Evolutionary conservation across 345 rosid genomes (phyloP).

Genomic region (Salix koriyanagi): DNA sequence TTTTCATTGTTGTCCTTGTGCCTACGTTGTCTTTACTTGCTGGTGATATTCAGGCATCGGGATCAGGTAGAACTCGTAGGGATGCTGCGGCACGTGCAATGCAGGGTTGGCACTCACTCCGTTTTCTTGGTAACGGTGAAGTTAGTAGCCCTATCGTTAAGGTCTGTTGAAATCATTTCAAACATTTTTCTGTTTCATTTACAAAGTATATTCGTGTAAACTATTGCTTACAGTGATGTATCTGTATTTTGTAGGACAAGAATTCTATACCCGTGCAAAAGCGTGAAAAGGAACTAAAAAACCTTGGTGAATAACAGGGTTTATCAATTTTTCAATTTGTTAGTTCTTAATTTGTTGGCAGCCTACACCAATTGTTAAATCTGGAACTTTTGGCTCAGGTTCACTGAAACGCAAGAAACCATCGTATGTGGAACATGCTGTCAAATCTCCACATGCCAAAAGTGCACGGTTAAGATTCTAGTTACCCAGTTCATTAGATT

Average conservation of each 20-base stretch:
- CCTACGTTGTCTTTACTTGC: constrained; percentile 12
- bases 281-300: constrained; percentile 59
- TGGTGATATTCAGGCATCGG: constrained; percentile 39
- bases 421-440: constrained; percentile 32
- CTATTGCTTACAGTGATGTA: background rate
- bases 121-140: constrained; percentile 50
- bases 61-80: constrained; percentile 58
- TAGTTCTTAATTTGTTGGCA: background rate
- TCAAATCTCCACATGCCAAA: constrained; percentile 45
- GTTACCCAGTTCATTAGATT: background rate
- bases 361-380: constrained; percentile 1
- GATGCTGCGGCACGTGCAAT: constrained; percentile 78
- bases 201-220: background rate
- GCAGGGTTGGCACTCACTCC: constrained; percentile 78
- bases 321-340: background rate
- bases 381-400: constrained; percentile 34
- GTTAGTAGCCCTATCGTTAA: constrained; percentile 54
- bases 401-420: constrained; percentile 75
- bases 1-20: background rate
- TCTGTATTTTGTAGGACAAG: constrained; percentile 44
- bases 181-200: background rate
- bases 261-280: constrained; percentile 36
- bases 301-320: constrained; percentile 39
- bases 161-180: constrained; percentile 28
- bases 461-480: constrained; percentile 57